Evolutionary conservation across 345 rosid genomes (phyloP), one percentile per base, ranked within the genome.

Genomic region (Orychophragmus violaceus): DNA sequence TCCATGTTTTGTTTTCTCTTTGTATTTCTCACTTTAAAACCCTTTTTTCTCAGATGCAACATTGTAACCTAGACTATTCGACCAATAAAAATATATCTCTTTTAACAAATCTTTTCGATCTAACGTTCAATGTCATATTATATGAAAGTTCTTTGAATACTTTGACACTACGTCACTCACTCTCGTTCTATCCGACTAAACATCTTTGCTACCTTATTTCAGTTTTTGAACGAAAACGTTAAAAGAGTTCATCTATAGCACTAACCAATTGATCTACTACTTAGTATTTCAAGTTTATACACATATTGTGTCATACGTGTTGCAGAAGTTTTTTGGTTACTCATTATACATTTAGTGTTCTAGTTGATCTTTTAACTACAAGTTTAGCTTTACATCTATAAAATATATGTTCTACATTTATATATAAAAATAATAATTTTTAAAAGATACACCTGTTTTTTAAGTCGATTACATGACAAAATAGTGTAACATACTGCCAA

Each of bases 401-500:
- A 1, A 21, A 23, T 11, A 49, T 1, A 35, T 64, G 18, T 36
- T 64, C 4, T 48, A 32, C 56, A 22, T 22, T n/a, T 16, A 10
- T 45, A 29, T 22, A 66, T 13, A 39, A 6, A 65, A 44, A 21
- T 8, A 21, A 32, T 6, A 35, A 3, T 22, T n/a, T 28, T 33
- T 8, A 7, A 35, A 8, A 10, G 9, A 24, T 42, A 59, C 53
- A 70, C 36, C 21, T 41, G 45, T n/a, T 37, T 37, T 37, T 37
- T n/a, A 13, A 13, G 17, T 37, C 44, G 18, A 37, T 3, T 37
- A 7, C 44, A 24, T n/a, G 21, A 62, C 21, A 18, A 21, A 70
- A 27, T 25, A 61, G 35, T 35, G 5, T 23, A 45, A 30, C n/a
- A 57, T 48, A 50, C 27, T 29, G 66, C 46, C 66, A 65, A 65